Evolutionary conservation across 495 filamentous ascomycete genomes (phyloP).

Genomic region (Neurospora sp.): DNA sequence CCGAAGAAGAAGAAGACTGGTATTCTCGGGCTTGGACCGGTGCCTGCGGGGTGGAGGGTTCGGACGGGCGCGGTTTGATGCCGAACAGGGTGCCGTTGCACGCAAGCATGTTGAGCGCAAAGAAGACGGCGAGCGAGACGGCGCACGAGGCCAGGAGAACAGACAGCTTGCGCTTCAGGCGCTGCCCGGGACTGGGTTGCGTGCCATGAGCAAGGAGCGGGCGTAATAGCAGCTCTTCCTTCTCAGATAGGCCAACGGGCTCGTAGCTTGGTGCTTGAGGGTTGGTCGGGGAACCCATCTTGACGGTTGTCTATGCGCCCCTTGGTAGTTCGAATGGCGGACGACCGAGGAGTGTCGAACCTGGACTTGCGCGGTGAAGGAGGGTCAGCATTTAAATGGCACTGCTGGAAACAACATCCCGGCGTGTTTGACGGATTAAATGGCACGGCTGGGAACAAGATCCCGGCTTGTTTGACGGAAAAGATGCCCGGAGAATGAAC

Average conservation of each 20-base stretch:
- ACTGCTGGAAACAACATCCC: neutral
- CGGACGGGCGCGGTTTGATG: neutral
- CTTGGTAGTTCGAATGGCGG: neutral
- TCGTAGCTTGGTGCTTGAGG: constrained; percentile 3
- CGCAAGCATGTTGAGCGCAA: constrained; percentile 7
- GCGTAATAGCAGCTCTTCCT: neutral
- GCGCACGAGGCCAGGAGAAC: constrained; percentile 2
- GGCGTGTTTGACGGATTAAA: neutral
- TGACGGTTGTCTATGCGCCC: neutral
- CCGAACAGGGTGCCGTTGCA: constrained; percentile 7
- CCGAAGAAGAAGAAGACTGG: neutral
- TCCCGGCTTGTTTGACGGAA: neutral
- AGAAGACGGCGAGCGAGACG: constrained; percentile 8
- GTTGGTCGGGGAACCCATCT: neutral
- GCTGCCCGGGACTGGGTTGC: neutral
- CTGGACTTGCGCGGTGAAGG: neutral
- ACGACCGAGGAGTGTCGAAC: neutral
- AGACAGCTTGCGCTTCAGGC: neutral
- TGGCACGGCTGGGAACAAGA: neutral
- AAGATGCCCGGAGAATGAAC: neutral
- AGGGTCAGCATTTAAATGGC: neutral
- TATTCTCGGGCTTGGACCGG: neutral
- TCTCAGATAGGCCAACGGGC: constrained; percentile 4
- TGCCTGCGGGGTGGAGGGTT: neutral
- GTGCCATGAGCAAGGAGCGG: neutral